phyloP scores from a whole-genome alignment of 129 eudicot species.

The Helianthus tuberosus region DNA sequence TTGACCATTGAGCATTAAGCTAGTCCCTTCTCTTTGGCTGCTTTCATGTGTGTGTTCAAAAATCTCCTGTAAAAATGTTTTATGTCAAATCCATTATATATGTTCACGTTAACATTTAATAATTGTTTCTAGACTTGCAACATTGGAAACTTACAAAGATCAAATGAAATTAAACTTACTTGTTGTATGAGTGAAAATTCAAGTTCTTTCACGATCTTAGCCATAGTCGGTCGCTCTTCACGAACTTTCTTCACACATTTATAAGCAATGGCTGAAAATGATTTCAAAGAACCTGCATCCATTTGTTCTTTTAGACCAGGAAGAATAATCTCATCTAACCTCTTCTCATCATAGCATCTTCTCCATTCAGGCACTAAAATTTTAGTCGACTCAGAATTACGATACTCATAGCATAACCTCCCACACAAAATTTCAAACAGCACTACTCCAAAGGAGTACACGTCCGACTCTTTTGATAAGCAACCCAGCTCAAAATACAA shows the following conservation, averaged over 20 bases:
- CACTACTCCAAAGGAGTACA: constrained; percentile 28
- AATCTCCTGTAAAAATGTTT: not conserved
- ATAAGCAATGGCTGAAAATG: not conserved
- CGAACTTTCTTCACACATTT: not conserved
- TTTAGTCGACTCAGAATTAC: not conserved
- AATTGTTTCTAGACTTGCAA: too few species aligned
- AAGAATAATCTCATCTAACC: constrained; percentile 13
- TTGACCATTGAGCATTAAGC: too few species aligned
- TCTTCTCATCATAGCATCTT: constrained; percentile 6
- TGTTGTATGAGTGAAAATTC: not conserved
- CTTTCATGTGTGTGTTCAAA: too few species aligned
- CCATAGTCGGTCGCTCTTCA: not conserved
- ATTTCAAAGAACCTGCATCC: not conserved
- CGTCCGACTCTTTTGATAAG: constrained; percentile 20
- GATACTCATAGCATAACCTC: not conserved
- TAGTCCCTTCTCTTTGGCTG: too few species aligned
- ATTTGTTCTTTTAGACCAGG: constrained; percentile 6
- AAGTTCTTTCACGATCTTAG: not conserved
- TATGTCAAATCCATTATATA: too few species aligned
- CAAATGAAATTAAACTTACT: too few species aligned
- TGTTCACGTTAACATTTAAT: too few species aligned
- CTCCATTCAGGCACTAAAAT: constrained; percentile 25
- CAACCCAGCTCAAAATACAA: not conserved
- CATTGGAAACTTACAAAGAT: too few species aligned
- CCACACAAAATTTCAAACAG: constrained; percentile 20